phyloP scores from a whole-genome alignment of 345 rosid genomes.

The Noccaea bulbosa region DNA sequence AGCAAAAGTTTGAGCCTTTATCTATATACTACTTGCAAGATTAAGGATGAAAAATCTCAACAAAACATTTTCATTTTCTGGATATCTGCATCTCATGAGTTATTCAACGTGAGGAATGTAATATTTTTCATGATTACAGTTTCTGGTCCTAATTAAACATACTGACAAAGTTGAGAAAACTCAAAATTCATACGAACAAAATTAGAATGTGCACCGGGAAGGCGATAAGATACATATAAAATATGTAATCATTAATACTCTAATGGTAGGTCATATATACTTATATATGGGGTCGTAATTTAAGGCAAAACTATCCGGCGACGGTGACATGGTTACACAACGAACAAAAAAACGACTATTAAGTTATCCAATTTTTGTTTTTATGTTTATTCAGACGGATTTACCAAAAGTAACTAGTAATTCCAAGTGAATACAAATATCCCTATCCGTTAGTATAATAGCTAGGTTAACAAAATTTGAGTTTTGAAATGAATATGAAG shows the following conservation, averaged over 20 bases:
- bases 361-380: too few relatives aligned
- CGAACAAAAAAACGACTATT: not conserved
- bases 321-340: conserved; percentile 29
- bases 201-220: conserved; percentile 17
- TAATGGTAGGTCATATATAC: conserved; percentile 30
- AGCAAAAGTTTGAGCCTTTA: too few relatives aligned
- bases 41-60: not conserved
- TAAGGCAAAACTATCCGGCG: conserved; percentile 24
- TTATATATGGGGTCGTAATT: conserved; percentile 14
- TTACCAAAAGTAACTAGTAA: not conserved
- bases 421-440: conserved; percentile 14
- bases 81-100: conserved; percentile 1
- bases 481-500: not conserved
- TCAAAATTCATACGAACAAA: not conserved
- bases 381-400: not conserved
- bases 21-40: not conserved
- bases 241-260: conserved; percentile 13
- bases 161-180: not conserved
- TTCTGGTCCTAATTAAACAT: not conserved
- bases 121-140: not conserved
- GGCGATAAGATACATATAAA: not conserved
- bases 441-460: not conserved
- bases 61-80: not conserved
- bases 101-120: too few relatives aligned
- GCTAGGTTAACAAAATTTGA: not conserved